A percentile compares a stretch with the other conserved stretches of the same genome.
phyloP scores from a whole-genome alignment of 176 grass and related monocot genomes.

The Bonia amplexicaulis region DNA sequence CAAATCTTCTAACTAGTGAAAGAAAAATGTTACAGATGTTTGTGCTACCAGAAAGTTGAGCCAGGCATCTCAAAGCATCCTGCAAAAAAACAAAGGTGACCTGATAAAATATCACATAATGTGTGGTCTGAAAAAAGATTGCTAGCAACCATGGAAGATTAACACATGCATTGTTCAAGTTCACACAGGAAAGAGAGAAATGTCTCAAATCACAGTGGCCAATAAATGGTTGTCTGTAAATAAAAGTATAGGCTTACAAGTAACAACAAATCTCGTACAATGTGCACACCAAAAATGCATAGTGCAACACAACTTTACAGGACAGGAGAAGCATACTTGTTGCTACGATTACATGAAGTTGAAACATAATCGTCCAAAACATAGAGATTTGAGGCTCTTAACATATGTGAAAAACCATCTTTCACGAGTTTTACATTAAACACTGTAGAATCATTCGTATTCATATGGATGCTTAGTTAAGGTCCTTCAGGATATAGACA shows the following conservation, averaged over 20 bases:
- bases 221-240: neutral
- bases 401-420: neutral
- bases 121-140: neutral
- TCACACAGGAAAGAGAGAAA: neutral
- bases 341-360: neutral
- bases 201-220: neutral
- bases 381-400: neutral
- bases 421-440: neutral
- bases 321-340: neutral
- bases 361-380: neutral
- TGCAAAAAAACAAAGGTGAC: slow-evolving; percentile 38
- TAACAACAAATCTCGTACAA: neutral
- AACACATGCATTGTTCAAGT: neutral
- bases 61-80: slow-evolving; percentile 68
- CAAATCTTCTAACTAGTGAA: slow-evolving; percentile 65
- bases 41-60: slow-evolving; percentile 51
- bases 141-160: neutral
- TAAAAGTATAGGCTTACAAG: slow-evolving; percentile 10
- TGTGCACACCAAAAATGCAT: neutral
- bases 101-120: slow-evolving; percentile 2
- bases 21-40: slow-evolving; percentile 63
- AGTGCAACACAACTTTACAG: neutral
- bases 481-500: neutral
- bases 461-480: neutral
- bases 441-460: neutral